Evolutionary conservation across 2,329 filamentous ascomycete genomes (phyloP), one percentile per base, ranked within the genome.

Genomic region (Neopestalotiopsis sp.): DNA sequence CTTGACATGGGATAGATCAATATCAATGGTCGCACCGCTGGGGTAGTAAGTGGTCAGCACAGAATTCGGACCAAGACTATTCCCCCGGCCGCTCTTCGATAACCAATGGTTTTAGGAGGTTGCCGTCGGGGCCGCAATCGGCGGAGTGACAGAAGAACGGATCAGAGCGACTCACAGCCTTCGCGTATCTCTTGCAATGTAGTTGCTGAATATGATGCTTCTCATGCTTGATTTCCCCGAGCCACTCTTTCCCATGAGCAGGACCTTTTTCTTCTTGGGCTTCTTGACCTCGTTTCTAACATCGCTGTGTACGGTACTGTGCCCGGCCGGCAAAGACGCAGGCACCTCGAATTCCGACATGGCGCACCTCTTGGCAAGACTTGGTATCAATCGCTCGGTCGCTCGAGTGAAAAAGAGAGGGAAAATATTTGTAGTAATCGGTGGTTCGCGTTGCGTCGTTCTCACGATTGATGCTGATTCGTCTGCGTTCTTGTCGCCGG

Each of bases 211-310:
- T 80, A 99, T 98, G 78, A 99, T 98, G 77, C 93, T 96, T 72
- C 96, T 90, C 96, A 99, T 99, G 68, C 94, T 98, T 57, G 95
- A 98, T 83, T 99, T 99, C 67, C 96, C 96, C 0, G 95, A 97
- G 67, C 96, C 96, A 71, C 94, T 97, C 85, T 98, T 98, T 75
- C 96, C 96, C 96, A 95, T 95, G 71, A 95, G 85, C 64, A 95
- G 85, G 65, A 95, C 92, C 87, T 95, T 95, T 84, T 93, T 94
- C 87, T 95, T 95, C 86, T 94, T 93, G 76, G 89, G 88, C 74
- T 91, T 91, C 81, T 88, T 89, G 72, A 89, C 82, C 78, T 88
- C 87, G 73, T 76, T 83, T 70, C 82, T 80, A 65, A 83, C 71
- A 66, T 84, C 83, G 66, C 75, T 74, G 7, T 78, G 65, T 24